Conservation (phyloP, 345 rosid species). For the Pseudoturritis turrita region DNA sequence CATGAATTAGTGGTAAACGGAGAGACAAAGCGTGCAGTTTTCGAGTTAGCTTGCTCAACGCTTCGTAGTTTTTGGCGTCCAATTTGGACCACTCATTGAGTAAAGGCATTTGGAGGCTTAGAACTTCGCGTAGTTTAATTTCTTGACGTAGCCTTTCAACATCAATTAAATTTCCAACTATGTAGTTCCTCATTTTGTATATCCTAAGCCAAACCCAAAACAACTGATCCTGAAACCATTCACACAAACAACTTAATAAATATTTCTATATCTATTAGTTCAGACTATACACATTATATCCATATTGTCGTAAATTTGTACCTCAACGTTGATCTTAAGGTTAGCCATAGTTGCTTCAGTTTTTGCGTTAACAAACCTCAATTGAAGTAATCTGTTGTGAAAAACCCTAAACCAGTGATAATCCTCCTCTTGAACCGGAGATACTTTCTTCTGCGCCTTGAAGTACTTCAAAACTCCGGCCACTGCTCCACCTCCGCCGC, state of each 20-base stretch:
- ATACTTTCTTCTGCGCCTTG: slow-evolving; percentile 55
- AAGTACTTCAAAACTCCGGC: slow-evolving; percentile 65
- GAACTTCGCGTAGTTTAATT: slow-evolving; percentile 39
- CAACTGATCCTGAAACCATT: slow-evolving; percentile 43
- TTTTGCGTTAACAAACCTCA: slow-evolving; percentile 62
- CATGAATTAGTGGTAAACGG: slow-evolving; percentile 44
- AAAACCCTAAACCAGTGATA: slow-evolving; percentile 42
- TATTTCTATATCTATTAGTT: neutral
- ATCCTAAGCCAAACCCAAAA: slow-evolving; percentile 52
- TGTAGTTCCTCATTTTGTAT: slow-evolving; percentile 35
- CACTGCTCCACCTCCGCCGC: slow-evolving; percentile 40
- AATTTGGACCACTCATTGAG: slow-evolving; percentile 52
- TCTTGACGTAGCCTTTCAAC: slow-evolving; percentile 37
- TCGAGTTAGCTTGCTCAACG: slow-evolving; percentile 49
- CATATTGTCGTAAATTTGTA: slow-evolving; percentile 2
- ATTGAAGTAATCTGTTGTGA: slow-evolving; percentile 49
- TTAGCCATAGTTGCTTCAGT: slow-evolving; percentile 42
- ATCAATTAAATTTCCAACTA: slow-evolving; percentile 39
- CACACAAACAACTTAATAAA: neutral
- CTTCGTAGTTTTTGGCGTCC: slow-evolving; percentile 50
- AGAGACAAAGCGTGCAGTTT: slow-evolving; percentile 56
- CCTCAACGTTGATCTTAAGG: slow-evolving; percentile 40
- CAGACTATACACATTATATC: neutral
- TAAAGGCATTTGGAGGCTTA: slow-evolving; percentile 42
- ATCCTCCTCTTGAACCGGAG: slow-evolving; percentile 50